Evolutionary conservation across 78 protist genomes (phyloP).

Genomic region (Dictyostelium brefeldianum): DNA sequence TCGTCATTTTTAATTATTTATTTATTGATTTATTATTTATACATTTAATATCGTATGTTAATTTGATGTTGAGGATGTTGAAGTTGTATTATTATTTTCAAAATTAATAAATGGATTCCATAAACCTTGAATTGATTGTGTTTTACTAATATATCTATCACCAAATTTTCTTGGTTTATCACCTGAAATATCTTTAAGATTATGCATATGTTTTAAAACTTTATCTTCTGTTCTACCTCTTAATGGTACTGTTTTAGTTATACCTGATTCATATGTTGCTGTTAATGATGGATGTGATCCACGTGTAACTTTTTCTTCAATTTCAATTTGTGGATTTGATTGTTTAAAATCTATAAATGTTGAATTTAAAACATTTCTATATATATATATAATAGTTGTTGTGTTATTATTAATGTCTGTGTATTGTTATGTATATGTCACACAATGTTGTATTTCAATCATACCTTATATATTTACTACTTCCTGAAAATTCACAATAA

Average conservation of each 20-base stretch:
- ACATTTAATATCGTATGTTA: background rate
- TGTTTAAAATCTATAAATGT: conserved; percentile 12
- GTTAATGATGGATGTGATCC: conserved; percentile 54
- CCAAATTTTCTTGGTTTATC: conserved; percentile 70
- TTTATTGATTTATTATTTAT: no score
- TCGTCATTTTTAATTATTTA: no score
- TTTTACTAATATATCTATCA: conserved; percentile 50
- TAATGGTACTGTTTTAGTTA: conserved; percentile 46
- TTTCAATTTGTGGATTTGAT: conserved; percentile 50
- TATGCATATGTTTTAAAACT: conserved; percentile 60
- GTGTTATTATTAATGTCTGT: background rate
- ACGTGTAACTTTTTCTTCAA: conserved; percentile 12
- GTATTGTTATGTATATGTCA: background rate
- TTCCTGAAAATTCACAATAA: conserved; percentile 62
- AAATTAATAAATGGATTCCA: conserved; percentile 77
- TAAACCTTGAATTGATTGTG: conserved; percentile 71
- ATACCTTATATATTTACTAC: conserved; percentile 69
- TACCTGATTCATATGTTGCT: conserved; percentile 71
- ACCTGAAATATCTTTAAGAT: conserved; percentile 69
- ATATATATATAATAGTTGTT: background rate
- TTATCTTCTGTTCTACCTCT: conserved; percentile 69
- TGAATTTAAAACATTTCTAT: conserved; percentile 54
- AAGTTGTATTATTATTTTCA: background rate
- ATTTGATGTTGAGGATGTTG: background rate
- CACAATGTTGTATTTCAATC: background rate